Evolutionary conservation across 2,329 filamentous ascomycete species (phyloP).

Genomic region (Fusarium agapanthi): DNA sequence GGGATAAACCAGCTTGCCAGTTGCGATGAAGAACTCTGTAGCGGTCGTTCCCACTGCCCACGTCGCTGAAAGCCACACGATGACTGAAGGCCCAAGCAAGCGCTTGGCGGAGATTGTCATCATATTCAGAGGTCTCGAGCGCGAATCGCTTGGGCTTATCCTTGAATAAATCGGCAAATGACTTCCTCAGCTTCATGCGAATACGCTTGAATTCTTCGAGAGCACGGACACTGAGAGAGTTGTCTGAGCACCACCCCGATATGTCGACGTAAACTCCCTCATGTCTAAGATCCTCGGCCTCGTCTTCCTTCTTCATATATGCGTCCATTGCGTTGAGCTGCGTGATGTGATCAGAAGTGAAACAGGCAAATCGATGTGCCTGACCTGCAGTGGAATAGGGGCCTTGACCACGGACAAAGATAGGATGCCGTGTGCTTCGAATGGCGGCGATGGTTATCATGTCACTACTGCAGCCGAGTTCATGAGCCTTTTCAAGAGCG

Average conservation of each 20-base stretch:
- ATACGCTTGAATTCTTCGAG: not conserved
- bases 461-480: not conserved
- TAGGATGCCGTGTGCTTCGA: not conserved
- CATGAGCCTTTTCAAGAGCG: not conserved
- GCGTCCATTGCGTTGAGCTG: not conserved
- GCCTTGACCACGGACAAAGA: not conserved
- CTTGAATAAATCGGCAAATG: not conserved
- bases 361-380: not conserved
- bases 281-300: not conserved
- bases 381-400: not conserved
- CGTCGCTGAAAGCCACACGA: slow-evolving; percentile 88
- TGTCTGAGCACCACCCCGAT: not conserved
- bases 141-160: not conserved
- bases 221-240: not conserved
- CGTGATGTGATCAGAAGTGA: not conserved
- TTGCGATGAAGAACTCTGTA: slow-evolving; percentile 89
- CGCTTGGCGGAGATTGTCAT: slow-evolving; percentile 1
- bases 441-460: not conserved
- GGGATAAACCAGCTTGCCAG: slow-evolving; percentile 93
- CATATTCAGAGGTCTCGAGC: not conserved
- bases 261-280: not conserved
- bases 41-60: slow-evolving; percentile 77
- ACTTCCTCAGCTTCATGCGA: not conserved
- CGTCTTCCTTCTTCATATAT: not conserved
- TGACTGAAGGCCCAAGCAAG: slow-evolving; percentile 79